Evolutionary conservation across 768 basidiomycete species (phyloP).

Genomic region (Lepiota brunneoincarnata): DNA sequence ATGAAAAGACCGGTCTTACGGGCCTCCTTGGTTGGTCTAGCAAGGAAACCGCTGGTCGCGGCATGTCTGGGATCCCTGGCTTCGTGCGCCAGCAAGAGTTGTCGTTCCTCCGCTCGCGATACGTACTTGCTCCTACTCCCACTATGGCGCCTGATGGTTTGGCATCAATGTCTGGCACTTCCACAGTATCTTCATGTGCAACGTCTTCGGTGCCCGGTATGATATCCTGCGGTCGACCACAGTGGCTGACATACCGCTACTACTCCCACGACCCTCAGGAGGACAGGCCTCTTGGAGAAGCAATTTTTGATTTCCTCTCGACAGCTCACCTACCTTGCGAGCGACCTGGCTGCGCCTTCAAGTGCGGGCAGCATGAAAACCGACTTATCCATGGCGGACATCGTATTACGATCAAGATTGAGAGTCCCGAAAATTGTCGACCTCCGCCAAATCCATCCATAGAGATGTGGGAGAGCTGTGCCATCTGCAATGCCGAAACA

Average conservation of each 20-base stretch:
- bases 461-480: conserved; percentile 49
- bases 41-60: conserved; percentile 34
- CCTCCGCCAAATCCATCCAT: conserved; percentile 22
- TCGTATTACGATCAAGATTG: conserved; percentile 26
- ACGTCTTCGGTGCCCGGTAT: conserved; percentile 17
- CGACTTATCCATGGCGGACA: conserved; percentile 39
- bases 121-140: conserved; percentile 23
- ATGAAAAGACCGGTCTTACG: conserved; percentile 51
- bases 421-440: conserved; percentile 4
- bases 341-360: conserved; percentile 29
- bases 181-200: conserved; percentile 10
- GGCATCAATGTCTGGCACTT: neutral
- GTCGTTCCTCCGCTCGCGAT: conserved; percentile 46
- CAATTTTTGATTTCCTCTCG: conserved; percentile 30
- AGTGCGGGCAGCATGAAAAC: conserved; percentile 41
- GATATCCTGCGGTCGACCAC: conserved; percentile 40
- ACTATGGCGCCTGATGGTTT: neutral
- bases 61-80: conserved; percentile 48
- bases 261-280: conserved; percentile 29
- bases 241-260: conserved; percentile 51
- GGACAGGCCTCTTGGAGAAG: conserved; percentile 42
- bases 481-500: conserved; percentile 39
- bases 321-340: conserved; percentile 34
- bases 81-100: conserved; percentile 61
- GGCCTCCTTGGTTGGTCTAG: conserved; percentile 64